Evolutionary conservation across 1,284 basidiomycete genomes (phyloP).

Genomic region (Austroboletus niveus): DNA sequence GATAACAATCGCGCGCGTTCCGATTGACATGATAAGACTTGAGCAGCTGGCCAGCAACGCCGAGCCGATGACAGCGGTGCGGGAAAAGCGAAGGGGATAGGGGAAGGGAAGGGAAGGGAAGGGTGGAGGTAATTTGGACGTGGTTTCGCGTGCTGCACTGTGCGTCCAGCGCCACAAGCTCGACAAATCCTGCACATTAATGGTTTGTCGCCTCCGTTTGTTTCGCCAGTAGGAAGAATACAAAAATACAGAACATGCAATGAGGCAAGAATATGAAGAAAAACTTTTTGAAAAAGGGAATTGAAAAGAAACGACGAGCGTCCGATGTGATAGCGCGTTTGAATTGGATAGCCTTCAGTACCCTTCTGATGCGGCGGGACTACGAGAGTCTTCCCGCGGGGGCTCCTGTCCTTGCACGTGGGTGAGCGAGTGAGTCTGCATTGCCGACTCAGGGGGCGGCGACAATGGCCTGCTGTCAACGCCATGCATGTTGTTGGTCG

Average conservation of each 20-base stretch:
- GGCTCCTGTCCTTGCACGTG: constrained; percentile 54
- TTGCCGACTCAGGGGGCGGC: constrained; percentile 55
- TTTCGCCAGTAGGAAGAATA: constrained; percentile 36
- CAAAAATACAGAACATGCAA: constrained; percentile 36
- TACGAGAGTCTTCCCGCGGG: constrained; percentile 56
- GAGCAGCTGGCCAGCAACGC: constrained; percentile 41
- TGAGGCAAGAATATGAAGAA: constrained; percentile 32
- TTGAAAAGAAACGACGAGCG: constrained; percentile 17
- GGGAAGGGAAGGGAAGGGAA: not conserved
- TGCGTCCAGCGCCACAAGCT: constrained; percentile 35
- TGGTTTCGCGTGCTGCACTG: constrained; percentile 32
- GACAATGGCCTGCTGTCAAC: constrained; percentile 58
- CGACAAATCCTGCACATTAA: constrained; percentile 21
- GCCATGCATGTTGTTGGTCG: constrained; percentile 35
- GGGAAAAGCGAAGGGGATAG: constrained; percentile 3
- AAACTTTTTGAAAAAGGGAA: constrained; percentile 22
- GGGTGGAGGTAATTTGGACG: constrained; percentile 3
- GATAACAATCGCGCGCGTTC: constrained; percentile 25
- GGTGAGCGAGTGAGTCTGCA: constrained; percentile 46
- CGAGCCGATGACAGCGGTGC: constrained; percentile 40
- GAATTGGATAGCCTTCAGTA: constrained; percentile 21
- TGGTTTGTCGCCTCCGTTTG: constrained; percentile 22
- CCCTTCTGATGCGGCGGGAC: constrained; percentile 61
- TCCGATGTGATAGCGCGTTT: constrained; percentile 20
- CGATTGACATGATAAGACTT: constrained; percentile 27